Conservation (phyloP, 352 stramenopile genomes). For the Globisporangium emineosum region DNA sequence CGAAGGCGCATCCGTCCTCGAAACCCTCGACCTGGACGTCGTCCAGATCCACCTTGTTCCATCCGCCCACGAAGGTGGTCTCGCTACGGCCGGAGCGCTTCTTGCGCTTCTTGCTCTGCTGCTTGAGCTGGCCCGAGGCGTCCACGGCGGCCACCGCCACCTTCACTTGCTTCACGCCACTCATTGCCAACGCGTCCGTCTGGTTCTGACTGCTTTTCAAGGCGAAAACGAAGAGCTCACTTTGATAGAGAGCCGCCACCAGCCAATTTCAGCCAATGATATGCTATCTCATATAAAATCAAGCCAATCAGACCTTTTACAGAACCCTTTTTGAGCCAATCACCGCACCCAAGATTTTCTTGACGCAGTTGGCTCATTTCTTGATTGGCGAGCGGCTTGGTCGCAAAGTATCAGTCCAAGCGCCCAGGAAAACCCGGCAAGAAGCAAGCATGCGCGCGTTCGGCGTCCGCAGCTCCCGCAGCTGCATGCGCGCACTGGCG, state of each 20-base stretch:
- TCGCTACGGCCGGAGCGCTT: constrained; percentile 27
- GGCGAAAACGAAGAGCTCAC: constrained; percentile 3
- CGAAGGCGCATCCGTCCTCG: constrained; percentile 79
- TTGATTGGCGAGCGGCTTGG: constrained; percentile 12
- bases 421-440: neutral
- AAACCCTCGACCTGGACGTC: constrained; percentile 80
- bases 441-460: constrained; percentile 22
- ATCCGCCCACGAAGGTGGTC: constrained; percentile 27
- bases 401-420: constrained; percentile 7
- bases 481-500: constrained; percentile 14
- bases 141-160: neutral
- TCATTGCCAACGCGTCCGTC: constrained; percentile 2
- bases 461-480: constrained; percentile 18
- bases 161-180: constrained; percentile 15
- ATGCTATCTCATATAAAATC: constrained; percentile 3
- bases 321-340: constrained; percentile 1
- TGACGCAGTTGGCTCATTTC: neutral
- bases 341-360: neutral
- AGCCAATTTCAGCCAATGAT: constrained; percentile 34
- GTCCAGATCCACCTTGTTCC: constrained; percentile 69
- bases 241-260: constrained; percentile 16
- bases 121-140: constrained; percentile 10
- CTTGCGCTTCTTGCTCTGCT: constrained; percentile 64
- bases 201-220: no score
- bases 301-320: constrained; percentile 2